These are phyloP conservation scores for Suillus weaverae DNA, from an alignment of 768 basidiomycete species.

Conservation along the genomic window DNA sequence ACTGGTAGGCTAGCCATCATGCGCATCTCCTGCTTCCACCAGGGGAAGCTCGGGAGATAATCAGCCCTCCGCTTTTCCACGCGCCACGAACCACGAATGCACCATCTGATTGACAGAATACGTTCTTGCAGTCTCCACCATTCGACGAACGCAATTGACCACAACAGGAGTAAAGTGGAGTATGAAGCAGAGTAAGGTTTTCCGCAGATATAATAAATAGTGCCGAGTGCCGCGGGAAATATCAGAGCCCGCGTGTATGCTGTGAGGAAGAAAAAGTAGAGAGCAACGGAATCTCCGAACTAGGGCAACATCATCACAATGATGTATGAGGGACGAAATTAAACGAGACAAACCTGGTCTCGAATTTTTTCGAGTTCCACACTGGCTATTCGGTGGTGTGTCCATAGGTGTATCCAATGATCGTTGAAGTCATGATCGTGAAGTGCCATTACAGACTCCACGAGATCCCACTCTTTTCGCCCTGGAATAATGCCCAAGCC, in stretches of 20 bases:
- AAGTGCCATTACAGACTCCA: conserved; percentile 79
- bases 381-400: conserved; percentile 58
- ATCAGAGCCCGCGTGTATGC: conserved; percentile 80
- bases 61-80: conserved; percentile 74
- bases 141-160: conserved; percentile 87
- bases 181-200: conserved; percentile 76
- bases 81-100: conserved; percentile 72
- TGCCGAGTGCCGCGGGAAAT: conserved; percentile 72
- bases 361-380: conserved; percentile 69
- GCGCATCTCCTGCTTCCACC: conserved; percentile 75
- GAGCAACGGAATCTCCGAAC: conserved; percentile 81
- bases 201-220: conserved; percentile 67
- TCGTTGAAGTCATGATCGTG: conserved; percentile 85
- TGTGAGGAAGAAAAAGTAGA: conserved; percentile 88
- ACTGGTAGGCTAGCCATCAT: conserved; percentile 70
- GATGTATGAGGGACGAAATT: neutral
- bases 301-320: conserved; percentile 20
- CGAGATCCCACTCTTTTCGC: conserved; percentile 71
- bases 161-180: conserved; percentile 73
- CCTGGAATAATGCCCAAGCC: conserved; percentile 82
- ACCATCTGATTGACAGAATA: conserved; percentile 79
- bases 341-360: conserved; percentile 54
- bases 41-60: conserved; percentile 53
- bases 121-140: conserved; percentile 90
- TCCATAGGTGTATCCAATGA: conserved; percentile 77